phyloP scores from a whole-genome alignment of 306 rosid genomes.

The Pueraria montana region DNA sequence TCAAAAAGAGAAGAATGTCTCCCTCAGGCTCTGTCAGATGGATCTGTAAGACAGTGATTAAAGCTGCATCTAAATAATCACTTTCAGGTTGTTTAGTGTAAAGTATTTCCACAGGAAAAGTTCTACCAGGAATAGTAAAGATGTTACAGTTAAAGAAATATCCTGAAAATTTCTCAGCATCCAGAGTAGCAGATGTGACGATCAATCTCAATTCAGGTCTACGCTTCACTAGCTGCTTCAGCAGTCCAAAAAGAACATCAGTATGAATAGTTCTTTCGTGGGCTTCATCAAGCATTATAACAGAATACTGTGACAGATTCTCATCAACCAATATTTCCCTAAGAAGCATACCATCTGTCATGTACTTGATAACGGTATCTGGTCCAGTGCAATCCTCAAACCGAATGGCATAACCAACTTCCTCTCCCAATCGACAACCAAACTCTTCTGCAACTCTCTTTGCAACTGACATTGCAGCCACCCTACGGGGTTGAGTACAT shows the following conservation, averaged over 20 bases:
- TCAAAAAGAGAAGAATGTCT: slow-evolving; percentile 89
- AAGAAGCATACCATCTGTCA: slow-evolving; percentile 93
- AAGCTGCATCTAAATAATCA: slow-evolving; percentile 82
- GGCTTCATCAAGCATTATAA: slow-evolving; percentile 94
- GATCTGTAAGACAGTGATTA: slow-evolving; percentile 83
- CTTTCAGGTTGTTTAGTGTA: slow-evolving; percentile 90
- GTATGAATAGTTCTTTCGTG: slow-evolving; percentile 86
- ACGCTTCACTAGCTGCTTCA: slow-evolving; percentile 80
- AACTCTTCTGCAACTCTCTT: slow-evolving; percentile 94
- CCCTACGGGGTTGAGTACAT: slow-evolving; percentile 94
- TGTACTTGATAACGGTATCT: slow-evolving; percentile 86
- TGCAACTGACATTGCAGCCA: slow-evolving; percentile 93
- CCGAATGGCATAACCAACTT: slow-evolving; percentile 92
- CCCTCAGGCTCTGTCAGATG: slow-evolving; percentile 95
- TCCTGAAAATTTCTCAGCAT: slow-evolving; percentile 89
- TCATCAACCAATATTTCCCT: slow-evolving; percentile 84
- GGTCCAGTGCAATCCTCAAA: slow-evolving; percentile 91
- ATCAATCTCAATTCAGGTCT: slow-evolving; percentile 84
- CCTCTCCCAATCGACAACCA: slow-evolving; percentile 89
- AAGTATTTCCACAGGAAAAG: slow-evolving; percentile 82
- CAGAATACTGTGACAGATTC: slow-evolving; percentile 80
- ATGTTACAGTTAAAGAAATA: slow-evolving; percentile 84
- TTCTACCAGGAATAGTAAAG: slow-evolving; percentile 89
- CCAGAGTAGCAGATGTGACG: slow-evolving; percentile 90
- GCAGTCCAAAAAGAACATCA: slow-evolving; percentile 89